Conservation (phyloP, 768 basidiomycete genomes). For the Suillus americanus region DNA sequence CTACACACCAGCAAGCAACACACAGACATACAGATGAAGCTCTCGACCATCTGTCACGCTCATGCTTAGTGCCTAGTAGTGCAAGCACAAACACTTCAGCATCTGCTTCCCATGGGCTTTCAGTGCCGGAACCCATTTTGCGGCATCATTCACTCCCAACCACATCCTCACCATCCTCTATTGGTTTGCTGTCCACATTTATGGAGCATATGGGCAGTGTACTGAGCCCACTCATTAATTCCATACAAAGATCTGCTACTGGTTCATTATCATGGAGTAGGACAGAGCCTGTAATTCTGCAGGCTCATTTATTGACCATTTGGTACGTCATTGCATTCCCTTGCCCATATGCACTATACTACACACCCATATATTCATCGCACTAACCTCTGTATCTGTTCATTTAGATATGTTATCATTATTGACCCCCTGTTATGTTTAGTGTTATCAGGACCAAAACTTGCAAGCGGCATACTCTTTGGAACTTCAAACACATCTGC, state of each 20-base stretch:
- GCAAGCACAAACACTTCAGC: constrained; percentile 10
- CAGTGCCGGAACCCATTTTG: constrained; percentile 20
- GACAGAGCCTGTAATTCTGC: constrained; percentile 25
- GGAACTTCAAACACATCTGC: too few species aligned
- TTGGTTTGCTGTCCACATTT: constrained; percentile 22
- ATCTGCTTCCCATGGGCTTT: constrained; percentile 18
- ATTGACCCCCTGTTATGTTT: too few species aligned
- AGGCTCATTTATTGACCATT: constrained; percentile 25
- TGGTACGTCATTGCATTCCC: background rate
- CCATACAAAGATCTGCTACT: constrained; percentile 14
- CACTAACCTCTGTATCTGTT: too few species aligned
- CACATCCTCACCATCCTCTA: constrained; percentile 15
- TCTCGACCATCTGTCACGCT: constrained; percentile 16
- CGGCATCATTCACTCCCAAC: constrained; percentile 29
- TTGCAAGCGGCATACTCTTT: too few species aligned
- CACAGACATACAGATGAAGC: constrained; percentile 29
- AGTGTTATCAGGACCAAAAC: too few species aligned
- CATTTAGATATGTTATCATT: too few species aligned
- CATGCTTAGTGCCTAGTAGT: constrained; percentile 18
- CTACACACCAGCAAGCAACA: constrained; percentile 49
- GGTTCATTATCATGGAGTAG: constrained; percentile 25
- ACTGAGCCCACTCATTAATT: constrained; percentile 18
- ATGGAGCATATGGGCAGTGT: constrained; percentile 27
- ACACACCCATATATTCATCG: too few species aligned
- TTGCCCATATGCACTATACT: too few species aligned